Percentiles rank a stretch among this genome's conserved stretches.
Evolutionary conservation across 148 eudicot genomes (phyloP).

Genomic region (Pharnaceum exiguum): DNA sequence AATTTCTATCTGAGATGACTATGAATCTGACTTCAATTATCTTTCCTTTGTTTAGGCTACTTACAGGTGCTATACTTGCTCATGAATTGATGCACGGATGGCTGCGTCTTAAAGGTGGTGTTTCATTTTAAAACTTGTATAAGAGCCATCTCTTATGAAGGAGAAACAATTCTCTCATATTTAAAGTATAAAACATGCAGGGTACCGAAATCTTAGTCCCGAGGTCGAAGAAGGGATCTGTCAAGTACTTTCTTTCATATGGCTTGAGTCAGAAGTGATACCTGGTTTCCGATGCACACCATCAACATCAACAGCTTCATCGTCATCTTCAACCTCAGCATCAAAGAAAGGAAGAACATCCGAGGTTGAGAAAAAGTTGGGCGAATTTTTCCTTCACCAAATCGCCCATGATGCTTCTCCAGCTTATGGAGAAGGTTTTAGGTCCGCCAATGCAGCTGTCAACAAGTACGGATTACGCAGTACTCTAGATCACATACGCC

Average conservation of each 20-base stretch:
- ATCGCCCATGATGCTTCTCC: constrained; percentile 85
- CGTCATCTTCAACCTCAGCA: constrained; percentile 44
- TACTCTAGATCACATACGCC: constrained; percentile 74
- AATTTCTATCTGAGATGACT: too few relatives aligned
- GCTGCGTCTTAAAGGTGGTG: constrained; percentile 90
- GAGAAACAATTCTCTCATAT: neutral
- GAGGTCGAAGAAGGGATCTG: constrained; percentile 96
- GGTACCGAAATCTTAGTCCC: constrained; percentile 71
- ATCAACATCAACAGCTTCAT: constrained; percentile 52
- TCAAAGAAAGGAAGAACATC: constrained; percentile 90
- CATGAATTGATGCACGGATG: constrained; percentile 98
- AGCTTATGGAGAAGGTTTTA: constrained; percentile 88
- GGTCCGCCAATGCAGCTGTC: constrained; percentile 85
- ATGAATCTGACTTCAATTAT: neutral
- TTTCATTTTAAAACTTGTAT: neutral
- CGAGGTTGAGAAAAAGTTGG: constrained; percentile 64
- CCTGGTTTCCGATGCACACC: constrained; percentile 49
- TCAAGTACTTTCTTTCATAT: constrained; percentile 91
- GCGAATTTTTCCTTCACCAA: constrained; percentile 86
- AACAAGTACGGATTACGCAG: constrained; percentile 70
- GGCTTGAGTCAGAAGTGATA: constrained; percentile 94
- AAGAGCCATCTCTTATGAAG: neutral
- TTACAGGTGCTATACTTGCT: constrained; percentile 96
- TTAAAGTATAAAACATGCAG: constrained; percentile 25
- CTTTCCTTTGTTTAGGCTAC: constrained; percentile 38